Evolutionary conservation across 2,329 filamentous ascomycete genomes (phyloP).

Genomic region (Monosporascus sp.): DNA sequence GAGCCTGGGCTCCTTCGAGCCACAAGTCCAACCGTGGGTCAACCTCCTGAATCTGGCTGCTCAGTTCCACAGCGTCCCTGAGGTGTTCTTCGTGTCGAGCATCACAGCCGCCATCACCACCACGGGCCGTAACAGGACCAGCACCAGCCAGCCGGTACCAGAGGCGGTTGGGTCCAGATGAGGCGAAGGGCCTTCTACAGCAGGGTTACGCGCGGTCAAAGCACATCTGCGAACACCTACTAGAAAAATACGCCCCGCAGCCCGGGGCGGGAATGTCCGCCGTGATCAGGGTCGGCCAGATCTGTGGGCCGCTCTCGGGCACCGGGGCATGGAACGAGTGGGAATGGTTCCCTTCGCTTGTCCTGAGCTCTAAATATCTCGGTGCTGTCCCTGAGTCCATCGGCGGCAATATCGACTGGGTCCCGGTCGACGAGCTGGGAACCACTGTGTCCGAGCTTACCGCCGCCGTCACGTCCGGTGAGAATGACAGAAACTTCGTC

Average conservation of each 20-base stretch:
- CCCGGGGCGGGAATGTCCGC: slow-evolving; percentile 7
- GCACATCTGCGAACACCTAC: slow-evolving; percentile 22
- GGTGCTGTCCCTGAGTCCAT: slow-evolving; percentile 15
- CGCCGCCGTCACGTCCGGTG: neutral
- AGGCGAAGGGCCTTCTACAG: slow-evolving; percentile 7
- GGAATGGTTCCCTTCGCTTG: slow-evolving; percentile 24
- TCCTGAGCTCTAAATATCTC: slow-evolving; percentile 20
- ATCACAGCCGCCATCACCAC: slow-evolving; percentile 17
- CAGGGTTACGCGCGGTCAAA: slow-evolving; percentile 26
- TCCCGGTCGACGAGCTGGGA: slow-evolving; percentile 21
- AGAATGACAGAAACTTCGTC: neutral
- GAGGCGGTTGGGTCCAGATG: slow-evolving; percentile 14
- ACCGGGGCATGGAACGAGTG: slow-evolving; percentile 19
- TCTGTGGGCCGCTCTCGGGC: slow-evolving; percentile 18
- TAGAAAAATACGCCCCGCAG: slow-evolving; percentile 14
- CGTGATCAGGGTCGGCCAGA: slow-evolving; percentile 25
- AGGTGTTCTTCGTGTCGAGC: slow-evolving; percentile 22
- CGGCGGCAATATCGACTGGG: slow-evolving; percentile 21
- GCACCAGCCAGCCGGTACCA: slow-evolving; percentile 5
- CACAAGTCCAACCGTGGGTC: slow-evolving; percentile 12
- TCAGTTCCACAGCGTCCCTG: slow-evolving; percentile 2
- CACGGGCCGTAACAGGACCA: neutral
- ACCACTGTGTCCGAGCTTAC: slow-evolving; percentile 11
- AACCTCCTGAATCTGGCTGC: slow-evolving; percentile 15
- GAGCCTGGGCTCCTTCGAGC: slow-evolving; percentile 15